Percentiles rank a stretch among this genome's conserved stretches.
phyloP scores from a whole-genome alignment of 495 filamentous ascomycete genomes.

The Daldinia loculata region DNA sequence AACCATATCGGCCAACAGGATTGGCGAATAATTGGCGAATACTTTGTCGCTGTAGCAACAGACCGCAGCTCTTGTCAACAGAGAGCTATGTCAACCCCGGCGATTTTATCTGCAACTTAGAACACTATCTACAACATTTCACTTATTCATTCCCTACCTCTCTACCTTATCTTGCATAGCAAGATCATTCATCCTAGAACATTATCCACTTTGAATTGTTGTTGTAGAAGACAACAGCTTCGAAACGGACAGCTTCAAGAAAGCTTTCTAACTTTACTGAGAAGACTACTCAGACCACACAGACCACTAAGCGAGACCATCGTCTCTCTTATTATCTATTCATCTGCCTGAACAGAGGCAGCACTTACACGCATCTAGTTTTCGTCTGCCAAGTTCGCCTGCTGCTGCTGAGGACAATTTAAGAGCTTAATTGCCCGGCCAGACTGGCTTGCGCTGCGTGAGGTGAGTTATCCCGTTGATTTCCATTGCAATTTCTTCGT shows the following conservation, averaged over 20 bases:
- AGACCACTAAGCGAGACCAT: slow-evolving; percentile 15
- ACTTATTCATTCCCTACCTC: slow-evolving; percentile 35
- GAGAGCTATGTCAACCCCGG: slow-evolving; percentile 31
- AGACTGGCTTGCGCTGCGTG: slow-evolving; percentile 78
- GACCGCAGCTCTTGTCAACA: slow-evolving; percentile 32
- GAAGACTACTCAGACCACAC: background rate
- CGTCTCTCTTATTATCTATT: slow-evolving; percentile 13
- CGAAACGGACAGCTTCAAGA: slow-evolving; percentile 8
- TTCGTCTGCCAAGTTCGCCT: slow-evolving; percentile 48
- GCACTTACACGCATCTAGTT: slow-evolving; percentile 43
- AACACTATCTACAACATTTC: slow-evolving; percentile 33
- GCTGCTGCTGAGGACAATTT: slow-evolving; percentile 55
- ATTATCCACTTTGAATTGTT: slow-evolving; percentile 35
- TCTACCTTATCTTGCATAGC: slow-evolving; percentile 43
- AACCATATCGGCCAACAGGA: background rate
- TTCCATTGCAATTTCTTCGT: slow-evolving; percentile 3
- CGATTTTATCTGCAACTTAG: slow-evolving; percentile 23
- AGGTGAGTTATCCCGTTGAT: slow-evolving; percentile 57
- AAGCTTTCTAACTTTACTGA: background rate
- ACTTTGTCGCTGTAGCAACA: slow-evolving; percentile 34
- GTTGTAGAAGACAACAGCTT: slow-evolving; percentile 25
- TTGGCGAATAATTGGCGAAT: slow-evolving; percentile 25
- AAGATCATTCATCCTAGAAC: slow-evolving; percentile 38
- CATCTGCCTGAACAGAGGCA: slow-evolving; percentile 39
- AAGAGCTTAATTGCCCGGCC: slow-evolving; percentile 62